phyloP scores from a whole-genome alignment of 768 basidiomycete species.

The Suillus hirtellus region DNA sequence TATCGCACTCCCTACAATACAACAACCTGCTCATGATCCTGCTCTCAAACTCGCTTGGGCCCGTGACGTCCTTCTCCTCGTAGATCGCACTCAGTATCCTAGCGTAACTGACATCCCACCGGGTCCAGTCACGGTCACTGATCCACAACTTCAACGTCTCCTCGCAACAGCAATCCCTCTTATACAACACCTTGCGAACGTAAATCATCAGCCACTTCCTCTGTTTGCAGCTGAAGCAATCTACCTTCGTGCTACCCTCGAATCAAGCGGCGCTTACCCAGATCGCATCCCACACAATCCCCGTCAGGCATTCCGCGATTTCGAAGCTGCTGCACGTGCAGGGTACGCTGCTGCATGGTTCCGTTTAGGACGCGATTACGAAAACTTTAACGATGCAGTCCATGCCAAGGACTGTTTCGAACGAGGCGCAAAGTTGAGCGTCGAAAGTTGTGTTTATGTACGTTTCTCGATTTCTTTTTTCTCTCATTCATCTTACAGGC shows the following conservation, averaged over 20 bases:
- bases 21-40: constrained; percentile 57
- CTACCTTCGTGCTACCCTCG: constrained; percentile 75
- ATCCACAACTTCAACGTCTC: constrained; percentile 60
- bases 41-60: constrained; percentile 72
- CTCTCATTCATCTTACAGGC: constrained; percentile 11
- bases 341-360: constrained; percentile 90
- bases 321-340: constrained; percentile 76
- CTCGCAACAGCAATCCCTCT: constrained; percentile 64
- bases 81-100: constrained; percentile 52
- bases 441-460: constrained; percentile 83
- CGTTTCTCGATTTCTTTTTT: constrained; percentile 28
- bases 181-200: constrained; percentile 56
- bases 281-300: constrained; percentile 65
- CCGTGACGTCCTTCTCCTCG: constrained; percentile 78
- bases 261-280: constrained; percentile 70
- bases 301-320: constrained; percentile 84
- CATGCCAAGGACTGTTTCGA: constrained; percentile 88
- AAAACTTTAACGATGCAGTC: constrained; percentile 72
- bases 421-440: constrained; percentile 70
- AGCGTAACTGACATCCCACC: constrained; percentile 43
- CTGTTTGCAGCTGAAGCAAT: constrained; percentile 66
- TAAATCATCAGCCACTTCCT: constrained; percentile 37
- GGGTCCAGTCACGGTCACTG: constrained; percentile 56
- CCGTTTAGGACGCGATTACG: constrained; percentile 87
- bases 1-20: constrained; percentile 50